These are phyloP conservation scores for Cryptococcus sp. DNA, from an alignment of 1,284 basidiomycete species.

Conservation along the genomic window DNA sequence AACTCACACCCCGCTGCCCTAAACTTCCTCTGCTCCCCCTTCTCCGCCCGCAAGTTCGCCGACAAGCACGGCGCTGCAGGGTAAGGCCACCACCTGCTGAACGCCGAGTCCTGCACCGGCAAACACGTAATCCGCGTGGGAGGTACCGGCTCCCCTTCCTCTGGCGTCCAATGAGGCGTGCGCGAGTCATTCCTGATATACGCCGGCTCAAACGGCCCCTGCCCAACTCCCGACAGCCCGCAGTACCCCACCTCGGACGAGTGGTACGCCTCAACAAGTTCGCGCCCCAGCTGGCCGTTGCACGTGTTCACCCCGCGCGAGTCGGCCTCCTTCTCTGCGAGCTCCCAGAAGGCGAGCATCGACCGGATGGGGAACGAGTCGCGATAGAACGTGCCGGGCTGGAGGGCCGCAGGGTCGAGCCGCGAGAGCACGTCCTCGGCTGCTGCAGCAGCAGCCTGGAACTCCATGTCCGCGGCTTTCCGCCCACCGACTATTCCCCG, in stretches of 20 bases:
- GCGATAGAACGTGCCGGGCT: conserved; percentile 34
- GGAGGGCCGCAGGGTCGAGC: conserved; percentile 19
- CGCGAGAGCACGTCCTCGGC: conserved; percentile 13
- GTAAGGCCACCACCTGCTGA: conserved; percentile 43
- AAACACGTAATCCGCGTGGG: conserved; percentile 29
- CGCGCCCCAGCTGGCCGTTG: conserved; percentile 28
- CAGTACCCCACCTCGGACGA: conserved; percentile 23
- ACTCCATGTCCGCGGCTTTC: not conserved
- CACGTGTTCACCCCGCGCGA: conserved; percentile 36
- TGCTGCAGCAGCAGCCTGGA: not conserved
- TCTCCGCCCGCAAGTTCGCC: conserved; percentile 24
- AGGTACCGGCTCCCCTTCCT: not conserved
- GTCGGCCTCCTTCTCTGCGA: conserved; percentile 40
- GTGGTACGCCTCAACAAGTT: conserved; percentile 33
- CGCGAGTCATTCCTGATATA: conserved; percentile 4
- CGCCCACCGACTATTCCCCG: not conserved
- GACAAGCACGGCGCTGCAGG: conserved; percentile 39
- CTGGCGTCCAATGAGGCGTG: not conserved
- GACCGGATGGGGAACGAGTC: conserved; percentile 37
- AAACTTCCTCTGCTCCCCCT: conserved; percentile 15
- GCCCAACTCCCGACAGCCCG: conserved; percentile 6
- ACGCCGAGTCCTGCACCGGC: conserved; percentile 26
- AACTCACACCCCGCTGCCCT: conserved; percentile 24
- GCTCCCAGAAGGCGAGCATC: conserved; percentile 31
- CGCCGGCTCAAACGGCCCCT: not conserved